Evolutionary conservation across 768 basidiomycete species (phyloP), one percentile per base, ranked within the genome.

Genomic region (Aureoboletus auriporus): DNA sequence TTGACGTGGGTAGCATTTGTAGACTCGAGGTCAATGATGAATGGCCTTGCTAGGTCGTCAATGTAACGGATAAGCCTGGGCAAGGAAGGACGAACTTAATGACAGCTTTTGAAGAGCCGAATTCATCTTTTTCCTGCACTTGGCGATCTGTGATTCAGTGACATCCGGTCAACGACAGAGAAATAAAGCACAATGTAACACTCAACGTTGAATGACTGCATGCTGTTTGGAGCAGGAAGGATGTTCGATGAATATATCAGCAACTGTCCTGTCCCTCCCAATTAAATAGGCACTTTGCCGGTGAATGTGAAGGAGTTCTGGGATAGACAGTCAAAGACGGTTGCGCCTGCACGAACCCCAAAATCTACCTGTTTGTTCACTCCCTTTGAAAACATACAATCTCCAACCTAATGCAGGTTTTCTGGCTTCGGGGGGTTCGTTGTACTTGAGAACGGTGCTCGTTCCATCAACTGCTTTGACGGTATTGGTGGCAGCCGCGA

Each of bases 181-280:
- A 39, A 23, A 46, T 36, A 11, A 46, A 14, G 34, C 14, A n/a
- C 1, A 23, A 17, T 43, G 28, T 33, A 9, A 5, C 11, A 5
- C 33, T 35, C 8, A 27, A 65, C 88, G 93, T 70, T 99, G 96
- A 29, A 99, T 87, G 3, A 85, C 96, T 13, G 96, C 93, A 62
- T 99, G 96, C 63, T 99, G 96, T 63, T 99, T 99, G 1, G 96
- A 98, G 55, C 92, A 93, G 6, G 95, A 98, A 3, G 95, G 95
- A 63, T 99, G 96, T 50, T 96, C 93, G 36, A 97, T 72, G 13
- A 87, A 77, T 53, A 99, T 92, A 56, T 89, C 87, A 54, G 86
- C 78, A 27, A 96, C 92, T 17, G 87, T 73, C 26, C 81, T 81
- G 61, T 99, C 96, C 57, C 96, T 75, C 2, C 96, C 96, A 49